phyloP scores from a whole-genome alignment of 495 filamentous ascomycete species.

The Talaromyces adpressus region DNA sequence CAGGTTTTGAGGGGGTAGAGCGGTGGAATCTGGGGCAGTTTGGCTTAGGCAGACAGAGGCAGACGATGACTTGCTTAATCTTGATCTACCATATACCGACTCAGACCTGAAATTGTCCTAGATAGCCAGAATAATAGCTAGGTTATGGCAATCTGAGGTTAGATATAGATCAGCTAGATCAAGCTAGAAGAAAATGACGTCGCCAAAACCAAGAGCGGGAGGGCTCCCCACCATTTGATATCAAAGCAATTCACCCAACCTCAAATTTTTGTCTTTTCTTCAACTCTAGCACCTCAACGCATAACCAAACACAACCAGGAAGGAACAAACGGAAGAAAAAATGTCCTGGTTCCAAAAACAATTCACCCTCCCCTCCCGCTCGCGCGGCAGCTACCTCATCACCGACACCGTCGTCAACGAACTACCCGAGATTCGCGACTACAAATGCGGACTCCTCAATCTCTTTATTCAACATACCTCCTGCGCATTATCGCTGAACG shows the following conservation, averaged over 20 bases:
- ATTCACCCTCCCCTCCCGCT: conserved; percentile 63
- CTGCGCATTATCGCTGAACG: conserved; percentile 80
- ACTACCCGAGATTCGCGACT: conserved; percentile 67
- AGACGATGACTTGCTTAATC: too few species aligned
- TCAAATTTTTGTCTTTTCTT: background rate
- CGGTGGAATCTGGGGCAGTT: too few species aligned
- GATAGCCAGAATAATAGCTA: too few species aligned
- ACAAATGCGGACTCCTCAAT: conserved; percentile 82
- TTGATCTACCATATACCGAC: too few species aligned
- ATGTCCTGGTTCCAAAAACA: conserved; percentile 79
- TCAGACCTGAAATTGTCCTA: too few species aligned
- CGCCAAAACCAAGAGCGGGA: background rate
- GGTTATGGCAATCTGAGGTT: too few species aligned
- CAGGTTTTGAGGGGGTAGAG: too few species aligned
- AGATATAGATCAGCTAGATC: too few species aligned
- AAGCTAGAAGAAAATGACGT: background rate
- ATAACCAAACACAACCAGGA: background rate
- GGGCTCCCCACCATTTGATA: background rate
- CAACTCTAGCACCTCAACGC: background rate
- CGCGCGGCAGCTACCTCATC: conserved; percentile 84
- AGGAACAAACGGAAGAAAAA: conserved; percentile 6
- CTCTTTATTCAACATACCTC: conserved; percentile 89
- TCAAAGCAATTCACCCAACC: background rate
- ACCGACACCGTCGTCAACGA: conserved; percentile 61
- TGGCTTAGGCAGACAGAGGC: too few species aligned